Conservation (phyloP, 192 early-diverging fungal genomes). For the Umbelopsis ramanniana region DNA sequence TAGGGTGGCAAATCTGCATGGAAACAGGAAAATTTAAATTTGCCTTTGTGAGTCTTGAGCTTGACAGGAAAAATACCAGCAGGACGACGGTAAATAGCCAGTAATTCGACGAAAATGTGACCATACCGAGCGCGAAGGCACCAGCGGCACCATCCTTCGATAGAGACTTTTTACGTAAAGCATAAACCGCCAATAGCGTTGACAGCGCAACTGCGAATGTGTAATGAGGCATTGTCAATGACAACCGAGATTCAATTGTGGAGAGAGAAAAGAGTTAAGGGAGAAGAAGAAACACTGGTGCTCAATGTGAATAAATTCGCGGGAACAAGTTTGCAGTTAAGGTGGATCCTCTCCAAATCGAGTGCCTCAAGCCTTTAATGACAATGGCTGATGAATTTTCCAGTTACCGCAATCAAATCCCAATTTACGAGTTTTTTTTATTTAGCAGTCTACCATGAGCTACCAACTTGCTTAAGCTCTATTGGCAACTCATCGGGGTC, state of each 20-base stretch:
- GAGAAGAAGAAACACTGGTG: background rate
- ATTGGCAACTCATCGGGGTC: slow-evolving; percentile 26
- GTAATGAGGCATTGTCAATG: slow-evolving; percentile 31
- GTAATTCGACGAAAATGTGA: slow-evolving; percentile 71
- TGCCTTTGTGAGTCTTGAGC: slow-evolving; percentile 63
- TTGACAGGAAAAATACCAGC: slow-evolving; percentile 75
- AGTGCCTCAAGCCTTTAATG: background rate
- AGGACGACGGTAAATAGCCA: slow-evolving; percentile 68
- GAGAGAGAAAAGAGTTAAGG: background rate
- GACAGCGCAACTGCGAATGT: slow-evolving; percentile 57
- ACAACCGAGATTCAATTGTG: background rate
- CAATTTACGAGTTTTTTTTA: background rate
- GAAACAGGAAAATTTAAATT: background rate
- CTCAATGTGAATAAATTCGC: background rate
- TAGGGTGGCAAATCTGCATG: no score
- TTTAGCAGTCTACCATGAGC: background rate
- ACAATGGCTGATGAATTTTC: background rate
- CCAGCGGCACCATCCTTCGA: slow-evolving; percentile 68
- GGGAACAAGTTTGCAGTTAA: background rate
- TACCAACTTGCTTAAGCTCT: slow-evolving; percentile 25
- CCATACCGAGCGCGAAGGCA: slow-evolving; percentile 74
- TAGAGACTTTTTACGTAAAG: slow-evolving; percentile 73
- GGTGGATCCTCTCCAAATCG: background rate
- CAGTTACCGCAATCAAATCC: background rate
- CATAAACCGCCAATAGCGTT: slow-evolving; percentile 54